Evolutionary conservation across 768 basidiomycete genomes (phyloP).

Genomic region (Psilocybe azurescens): DNA sequence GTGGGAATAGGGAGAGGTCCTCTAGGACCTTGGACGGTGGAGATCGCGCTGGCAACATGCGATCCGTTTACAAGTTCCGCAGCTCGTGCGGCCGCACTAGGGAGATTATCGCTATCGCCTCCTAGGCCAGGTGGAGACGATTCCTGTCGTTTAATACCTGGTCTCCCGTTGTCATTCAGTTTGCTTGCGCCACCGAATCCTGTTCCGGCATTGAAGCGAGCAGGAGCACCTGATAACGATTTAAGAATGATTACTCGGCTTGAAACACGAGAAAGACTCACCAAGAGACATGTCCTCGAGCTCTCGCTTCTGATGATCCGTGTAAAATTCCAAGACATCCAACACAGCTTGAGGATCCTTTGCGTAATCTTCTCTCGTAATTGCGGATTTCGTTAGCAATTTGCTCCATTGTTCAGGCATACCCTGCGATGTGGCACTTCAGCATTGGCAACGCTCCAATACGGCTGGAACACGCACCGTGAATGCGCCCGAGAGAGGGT

Average conservation of each 20-base stretch:
- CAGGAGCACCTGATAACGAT: constrained; percentile 52
- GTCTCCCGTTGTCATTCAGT: constrained; percentile 31
- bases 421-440: constrained; percentile 55
- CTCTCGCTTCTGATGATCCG: constrained; percentile 96
- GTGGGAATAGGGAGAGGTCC: constrained; percentile 30
- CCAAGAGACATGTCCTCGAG: constrained; percentile 58
- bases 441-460: background rate
- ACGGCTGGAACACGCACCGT: constrained; percentile 63
- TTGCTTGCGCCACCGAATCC: constrained; percentile 81
- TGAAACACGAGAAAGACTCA: constrained; percentile 26
- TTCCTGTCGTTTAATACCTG: constrained; percentile 43
- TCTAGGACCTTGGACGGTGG: constrained; percentile 35
- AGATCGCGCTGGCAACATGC: constrained; percentile 42
- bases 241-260: constrained; percentile 15
- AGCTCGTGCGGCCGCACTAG: constrained; percentile 58
- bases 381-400: constrained; percentile 94
- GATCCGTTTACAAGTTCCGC: constrained; percentile 68
- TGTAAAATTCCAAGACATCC: constrained; percentile 98
- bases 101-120: constrained; percentile 45
- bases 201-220: constrained; percentile 90
- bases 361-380: constrained; percentile 97
- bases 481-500: constrained; percentile 92
- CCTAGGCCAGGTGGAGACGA: constrained; percentile 47
- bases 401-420: constrained; percentile 98
- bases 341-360: constrained; percentile 97